Conservation (phyloP, 202 grass and related monocot species). For the Panicum virgatum region DNA sequence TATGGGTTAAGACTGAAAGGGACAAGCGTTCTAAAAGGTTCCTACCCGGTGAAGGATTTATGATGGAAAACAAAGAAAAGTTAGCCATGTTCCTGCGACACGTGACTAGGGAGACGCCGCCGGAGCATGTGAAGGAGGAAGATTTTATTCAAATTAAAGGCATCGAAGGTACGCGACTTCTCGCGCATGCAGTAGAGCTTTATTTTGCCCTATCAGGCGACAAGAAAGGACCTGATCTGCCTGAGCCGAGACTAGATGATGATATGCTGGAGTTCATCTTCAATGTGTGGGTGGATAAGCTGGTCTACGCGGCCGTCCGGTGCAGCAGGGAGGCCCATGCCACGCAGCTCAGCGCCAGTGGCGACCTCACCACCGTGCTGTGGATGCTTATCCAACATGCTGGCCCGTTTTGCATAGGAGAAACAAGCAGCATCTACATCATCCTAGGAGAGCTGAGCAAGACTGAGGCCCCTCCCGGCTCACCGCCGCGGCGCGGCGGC, state of each 20-base stretch:
- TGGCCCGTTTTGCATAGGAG: not conserved
- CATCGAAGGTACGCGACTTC: not conserved
- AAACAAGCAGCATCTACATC: not conserved
- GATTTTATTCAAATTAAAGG: accelerated
- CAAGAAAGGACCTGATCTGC: too few relatives aligned
- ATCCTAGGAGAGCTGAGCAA: too few relatives aligned
- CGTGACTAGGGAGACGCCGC: too few relatives aligned
- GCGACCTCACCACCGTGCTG: not conserved
- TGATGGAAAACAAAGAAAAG: not conserved
- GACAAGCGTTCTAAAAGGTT: too few relatives aligned
- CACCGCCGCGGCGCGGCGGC: too few relatives aligned
- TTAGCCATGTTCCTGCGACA: not conserved
- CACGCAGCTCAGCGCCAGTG: not conserved
- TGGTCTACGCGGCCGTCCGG: not conserved
- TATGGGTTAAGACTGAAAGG: too few relatives aligned
- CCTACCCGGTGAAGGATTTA: too few relatives aligned
- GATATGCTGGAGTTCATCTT: not conserved
- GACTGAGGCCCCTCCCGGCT: too few relatives aligned
- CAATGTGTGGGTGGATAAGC: conserved; percentile 23
- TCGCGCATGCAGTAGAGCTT: not conserved
- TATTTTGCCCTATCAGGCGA: not conserved
- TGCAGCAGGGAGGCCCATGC: conserved; percentile 25
- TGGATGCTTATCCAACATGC: not conserved
- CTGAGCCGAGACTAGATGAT: too few relatives aligned
- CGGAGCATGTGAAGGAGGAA: too few relatives aligned